Base-by-base conservation (phyloP, 768 basidiomycete genomes). In the Pulveroboletus frians region DNA sequence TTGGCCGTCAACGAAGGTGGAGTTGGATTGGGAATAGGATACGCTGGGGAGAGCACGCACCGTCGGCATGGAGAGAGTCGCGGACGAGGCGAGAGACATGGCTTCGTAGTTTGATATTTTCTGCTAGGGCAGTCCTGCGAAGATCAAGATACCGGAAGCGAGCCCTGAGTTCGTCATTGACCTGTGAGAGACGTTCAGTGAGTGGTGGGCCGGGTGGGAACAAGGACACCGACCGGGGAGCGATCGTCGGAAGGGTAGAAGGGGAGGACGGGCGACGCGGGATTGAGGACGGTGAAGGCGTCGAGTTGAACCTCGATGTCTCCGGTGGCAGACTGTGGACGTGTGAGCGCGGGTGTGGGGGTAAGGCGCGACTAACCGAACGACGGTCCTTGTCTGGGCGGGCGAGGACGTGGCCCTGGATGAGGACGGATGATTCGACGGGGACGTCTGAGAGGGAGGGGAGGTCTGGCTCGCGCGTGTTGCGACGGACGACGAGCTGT, bases 101-200 rank as follows among this genome's bases (percentile, higher is more conserved):
- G 64, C 88, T 88, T 52, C 94, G 78, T 58, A 80, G 85, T 60
- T 81, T 85, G 56, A 97, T 71, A 68, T 96, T 96, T 48, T 78
- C 70, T 3, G 91, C 77, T 37, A 97, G 69, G 13, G 74, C 74
- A 9, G 81, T 69, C 37, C 93, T 79, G 26, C 94, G 83, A 36
- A 97, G 79, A 73, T 97, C 94, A 37, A 96, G 79, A 74, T 89
- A 84, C 47, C 94, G 87, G 68, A 88, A 87, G 59, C 83, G 83
- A 48, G 88, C 79, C 51, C 94, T 81, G 30, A 94, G 68, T 51
- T 93, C 88, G 63, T 95, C 92, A 59, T 87, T 89, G 49, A 88
- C 80, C 91, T 92, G 59, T 32, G 32, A 44, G 39, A 41, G 5
- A 30, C n/a, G 17, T 30, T 51, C 40, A 56, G 34, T 10, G 13